Base-by-base conservation (phyloP, 345 rosid species). In the Arabis alpina region DNA sequence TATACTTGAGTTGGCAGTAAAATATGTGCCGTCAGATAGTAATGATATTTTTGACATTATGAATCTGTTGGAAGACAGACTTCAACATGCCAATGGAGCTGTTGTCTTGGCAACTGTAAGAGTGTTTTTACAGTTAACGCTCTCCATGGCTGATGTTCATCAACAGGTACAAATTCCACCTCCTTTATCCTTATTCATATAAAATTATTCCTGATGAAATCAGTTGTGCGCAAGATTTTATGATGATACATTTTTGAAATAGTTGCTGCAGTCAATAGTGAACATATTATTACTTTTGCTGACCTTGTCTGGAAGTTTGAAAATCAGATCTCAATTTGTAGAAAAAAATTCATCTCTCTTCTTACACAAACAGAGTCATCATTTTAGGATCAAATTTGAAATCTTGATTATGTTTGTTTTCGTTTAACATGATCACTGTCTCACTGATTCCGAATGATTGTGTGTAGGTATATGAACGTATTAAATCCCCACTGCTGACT, bases 21-120 rank as follows among this genome's bases (percentile, higher is more conserved):
- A 94, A 78, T 94, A 94, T 76, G 83, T 91, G 44, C 99, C 98
- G 0, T 70, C 90, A 27, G 99, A 91, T 53, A 84, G 74, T 78
- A 88, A 82, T 83, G 98, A 94, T 77, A 91, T 88, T 79, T 94
- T 94, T 81, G 98, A 94, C 78, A 85, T 91, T 66, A 94, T 94
- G 99, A 94, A 94, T 82, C 92, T 94, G 78, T 89, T 94, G 65
- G 99, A 91, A 80, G 99, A 94, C 85, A 89, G 99, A 78, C 99
- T 94, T 76, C 97, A 94, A 72, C 98, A 94, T 81, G 99, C 99
- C 64, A 94, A 94, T 86, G 98, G 99, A 64, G 99, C 98, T 72
- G 98, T 94, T 74, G 99, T 94, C 54, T 82, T 94, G 75, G 93
- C 99, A 49, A 87, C 93, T 44, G 81, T 82, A 77, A 94, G 89